phyloP scores from a whole-genome alignment of 2,329 filamentous ascomycete genomes.

The Dothideomycetes sp. region DNA sequence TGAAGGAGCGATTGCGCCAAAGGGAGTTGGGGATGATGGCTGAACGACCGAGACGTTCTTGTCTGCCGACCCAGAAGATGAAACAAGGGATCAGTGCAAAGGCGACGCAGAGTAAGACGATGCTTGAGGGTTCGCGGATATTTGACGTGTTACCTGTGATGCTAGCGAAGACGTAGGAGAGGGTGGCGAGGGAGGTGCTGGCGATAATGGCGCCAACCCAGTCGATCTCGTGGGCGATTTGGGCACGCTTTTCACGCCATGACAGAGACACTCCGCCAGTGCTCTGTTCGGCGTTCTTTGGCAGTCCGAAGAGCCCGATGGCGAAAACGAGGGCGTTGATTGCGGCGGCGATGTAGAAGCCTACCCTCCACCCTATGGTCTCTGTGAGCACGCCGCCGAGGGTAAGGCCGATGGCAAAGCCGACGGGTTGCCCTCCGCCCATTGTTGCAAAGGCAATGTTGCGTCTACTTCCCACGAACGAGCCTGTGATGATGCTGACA shows the following conservation, averaged over 20 bases:
- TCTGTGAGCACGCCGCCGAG: slow-evolving; percentile 40
- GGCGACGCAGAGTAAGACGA: slow-evolving; percentile 33
- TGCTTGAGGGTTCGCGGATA: slow-evolving; percentile 14
- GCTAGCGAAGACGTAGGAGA: slow-evolving; percentile 22
- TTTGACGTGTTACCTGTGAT: slow-evolving; percentile 14
- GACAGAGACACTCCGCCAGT: slow-evolving; percentile 17
- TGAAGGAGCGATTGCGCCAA: slow-evolving; percentile 48
- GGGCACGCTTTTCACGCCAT: slow-evolving; percentile 13
- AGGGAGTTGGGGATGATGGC: slow-evolving; percentile 52
- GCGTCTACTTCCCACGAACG: slow-evolving; percentile 35
- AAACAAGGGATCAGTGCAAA: slow-evolving; percentile 37
- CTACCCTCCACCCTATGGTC: slow-evolving; percentile 40
- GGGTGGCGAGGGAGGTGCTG: slow-evolving; percentile 35
- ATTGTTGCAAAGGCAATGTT: slow-evolving; percentile 43
- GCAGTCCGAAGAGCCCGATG: slow-evolving; percentile 26
- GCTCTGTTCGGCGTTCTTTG: slow-evolving; percentile 20
- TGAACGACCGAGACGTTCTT: slow-evolving; percentile 33
- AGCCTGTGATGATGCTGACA: slow-evolving; percentile 37
- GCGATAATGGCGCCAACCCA: slow-evolving; percentile 41
- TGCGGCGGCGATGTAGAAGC: slow-evolving; percentile 38
- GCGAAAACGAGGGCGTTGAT: slow-evolving; percentile 30
- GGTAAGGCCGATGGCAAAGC: slow-evolving; percentile 40
- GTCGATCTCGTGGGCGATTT: slow-evolving; percentile 37
- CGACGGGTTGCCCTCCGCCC: slow-evolving; percentile 40
- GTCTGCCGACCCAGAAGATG: slow-evolving; percentile 42